phyloP scores from a whole-genome alignment of 75 land plant genomes.

The Selaginella tamariscina region DNA sequence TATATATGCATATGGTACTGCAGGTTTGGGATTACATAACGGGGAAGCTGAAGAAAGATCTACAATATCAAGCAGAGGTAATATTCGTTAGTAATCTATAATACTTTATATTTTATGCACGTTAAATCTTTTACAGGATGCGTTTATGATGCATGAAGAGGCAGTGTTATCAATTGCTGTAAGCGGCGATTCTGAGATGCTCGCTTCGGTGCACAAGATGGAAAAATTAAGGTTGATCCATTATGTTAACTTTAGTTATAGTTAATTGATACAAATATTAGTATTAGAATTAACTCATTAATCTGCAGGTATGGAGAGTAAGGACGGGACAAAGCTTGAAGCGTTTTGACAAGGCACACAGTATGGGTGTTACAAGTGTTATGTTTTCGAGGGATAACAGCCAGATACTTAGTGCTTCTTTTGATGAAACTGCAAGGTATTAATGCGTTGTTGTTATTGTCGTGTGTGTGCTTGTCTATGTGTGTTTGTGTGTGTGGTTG shows the following conservation, averaged over 20 bases:
- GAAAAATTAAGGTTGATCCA: slow-evolving; percentile 24
- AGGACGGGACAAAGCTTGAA: slow-evolving; percentile 4
- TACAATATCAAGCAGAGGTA: slow-evolving; percentile 29
- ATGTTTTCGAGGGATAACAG: slow-evolving; percentile 7
- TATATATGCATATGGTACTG: no score
- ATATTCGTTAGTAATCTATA: slow-evolving; percentile 12
- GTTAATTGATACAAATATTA: background rate
- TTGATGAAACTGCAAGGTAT: slow-evolving; percentile 8
- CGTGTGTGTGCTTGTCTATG: no score
- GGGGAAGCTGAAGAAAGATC: slow-evolving; percentile 9
- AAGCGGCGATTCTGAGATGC: slow-evolving; percentile 8
- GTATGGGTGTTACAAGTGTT: background rate
- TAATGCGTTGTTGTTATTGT: no score
- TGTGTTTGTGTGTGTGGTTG: no score
- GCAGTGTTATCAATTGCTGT: slow-evolving; percentile 6
- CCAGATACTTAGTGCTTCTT: slow-evolving; percentile 1
- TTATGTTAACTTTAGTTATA: background rate
- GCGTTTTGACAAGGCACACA: slow-evolving; percentile 9
- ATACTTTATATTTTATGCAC: background rate
- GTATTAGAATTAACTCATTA: no score
- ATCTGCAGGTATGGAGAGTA: slow-evolving; percentile 28
- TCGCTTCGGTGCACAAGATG: slow-evolving; percentile 9
- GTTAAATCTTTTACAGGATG: slow-evolving; percentile 29
- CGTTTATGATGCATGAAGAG: slow-evolving; percentile 12
- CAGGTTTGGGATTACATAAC: slow-evolving; percentile 34